These are phyloP conservation scores for Triticum timopheevii DNA, from an alignment of 176 grass and related monocot species.

Conservation along the genomic window DNA sequence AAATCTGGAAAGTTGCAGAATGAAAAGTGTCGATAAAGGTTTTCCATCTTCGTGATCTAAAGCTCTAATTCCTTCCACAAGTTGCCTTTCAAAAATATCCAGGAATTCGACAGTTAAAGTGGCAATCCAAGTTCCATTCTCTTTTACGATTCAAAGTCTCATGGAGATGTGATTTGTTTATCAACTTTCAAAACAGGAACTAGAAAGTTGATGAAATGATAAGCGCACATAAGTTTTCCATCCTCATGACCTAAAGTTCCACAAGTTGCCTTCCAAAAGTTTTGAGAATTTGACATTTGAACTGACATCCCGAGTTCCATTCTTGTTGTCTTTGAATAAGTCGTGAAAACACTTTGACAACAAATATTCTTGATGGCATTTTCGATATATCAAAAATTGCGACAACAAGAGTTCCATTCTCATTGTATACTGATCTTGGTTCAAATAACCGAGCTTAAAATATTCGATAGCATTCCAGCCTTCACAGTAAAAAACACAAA, in stretches of 20 bases:
- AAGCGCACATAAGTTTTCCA: background rate
- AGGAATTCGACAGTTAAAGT: too few relatives aligned
- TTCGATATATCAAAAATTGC: background rate
- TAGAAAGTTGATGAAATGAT: background rate
- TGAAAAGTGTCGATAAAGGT: too few relatives aligned
- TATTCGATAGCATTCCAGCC: background rate
- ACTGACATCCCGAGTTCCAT: background rate
- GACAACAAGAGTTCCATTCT: background rate
- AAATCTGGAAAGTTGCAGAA: too few relatives aligned
- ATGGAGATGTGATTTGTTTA: background rate
- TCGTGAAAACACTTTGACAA: background rate
- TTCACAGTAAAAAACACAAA: conserved; percentile 9
- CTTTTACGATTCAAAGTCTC: too few relatives aligned
- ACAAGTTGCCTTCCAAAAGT: background rate
- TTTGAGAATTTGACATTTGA: background rate
- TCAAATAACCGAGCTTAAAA: conserved; percentile 12
- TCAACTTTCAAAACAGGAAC: background rate
- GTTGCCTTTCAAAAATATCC: too few relatives aligned
- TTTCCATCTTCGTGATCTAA: too few relatives aligned
- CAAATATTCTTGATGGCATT: background rate
- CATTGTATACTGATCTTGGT: background rate
- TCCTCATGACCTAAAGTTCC: background rate
- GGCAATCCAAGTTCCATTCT: too few relatives aligned
- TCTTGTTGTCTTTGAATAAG: background rate
- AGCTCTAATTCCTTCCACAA: too few relatives aligned